Conservation (phyloP, 192 early-diverging fungal species). For the Dissophora ornata region DNA sequence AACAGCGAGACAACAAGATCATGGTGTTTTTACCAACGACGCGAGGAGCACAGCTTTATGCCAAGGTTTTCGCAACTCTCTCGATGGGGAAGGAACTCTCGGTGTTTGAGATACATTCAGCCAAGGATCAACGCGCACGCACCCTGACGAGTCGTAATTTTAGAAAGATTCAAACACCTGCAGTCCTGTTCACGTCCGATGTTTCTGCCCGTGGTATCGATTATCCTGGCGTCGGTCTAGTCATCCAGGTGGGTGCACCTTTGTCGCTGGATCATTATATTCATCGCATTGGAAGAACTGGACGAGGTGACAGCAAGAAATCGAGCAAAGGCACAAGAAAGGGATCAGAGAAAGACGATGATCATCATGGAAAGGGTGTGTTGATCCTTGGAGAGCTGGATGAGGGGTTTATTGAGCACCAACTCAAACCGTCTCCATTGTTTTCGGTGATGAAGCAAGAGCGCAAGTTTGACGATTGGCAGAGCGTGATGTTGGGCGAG, state of each 20-base stretch:
- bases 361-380: conserved; percentile 30
- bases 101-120: conserved; percentile 82
- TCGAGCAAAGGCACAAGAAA: conserved; percentile 57
- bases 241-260: conserved; percentile 91
- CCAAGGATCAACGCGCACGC: conserved; percentile 76
- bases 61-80: conserved; percentile 68
- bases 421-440: conserved; percentile 37
- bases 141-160: conserved; percentile 78
- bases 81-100: conserved; percentile 60
- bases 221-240: conserved; percentile 91
- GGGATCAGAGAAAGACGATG: not conserved
- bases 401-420: conserved; percentile 51
- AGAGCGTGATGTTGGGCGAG: conserved; percentile 50
- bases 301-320: conserved; percentile 83
- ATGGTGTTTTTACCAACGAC: conserved; percentile 94
- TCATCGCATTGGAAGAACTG: conserved; percentile 96
- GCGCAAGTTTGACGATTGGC: conserved; percentile 42
- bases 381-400: conserved; percentile 49
- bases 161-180: conserved; percentile 60
- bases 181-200: conserved; percentile 91
- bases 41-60: conserved; percentile 71
- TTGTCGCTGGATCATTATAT: conserved; percentile 88
- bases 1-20: conserved; percentile 70
- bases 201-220: conserved; percentile 98
- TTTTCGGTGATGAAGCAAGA: conserved; percentile 25